Conservation (phyloP, 2,329 filamentous ascomycete genomes). For the Fusarium musae region DNA sequence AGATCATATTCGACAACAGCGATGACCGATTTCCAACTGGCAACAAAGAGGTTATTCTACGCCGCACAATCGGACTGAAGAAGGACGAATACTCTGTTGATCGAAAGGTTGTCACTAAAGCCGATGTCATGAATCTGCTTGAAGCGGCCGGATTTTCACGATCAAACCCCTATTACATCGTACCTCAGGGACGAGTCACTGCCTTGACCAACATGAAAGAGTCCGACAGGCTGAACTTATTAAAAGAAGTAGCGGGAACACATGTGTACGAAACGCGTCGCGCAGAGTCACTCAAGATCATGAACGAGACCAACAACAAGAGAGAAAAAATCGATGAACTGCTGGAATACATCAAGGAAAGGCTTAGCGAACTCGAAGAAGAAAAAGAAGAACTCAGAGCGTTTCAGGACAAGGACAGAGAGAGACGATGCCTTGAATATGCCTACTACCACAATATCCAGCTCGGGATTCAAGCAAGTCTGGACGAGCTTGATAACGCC, state of each 20-base stretch:
- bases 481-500: slow-evolving; percentile 85
- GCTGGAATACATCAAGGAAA: slow-evolving; percentile 90
- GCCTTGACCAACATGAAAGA: slow-evolving; percentile 99
- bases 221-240: slow-evolving; percentile 83
- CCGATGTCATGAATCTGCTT: slow-evolving; percentile 93
- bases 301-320: slow-evolving; percentile 96
- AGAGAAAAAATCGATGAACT: slow-evolving; percentile 93
- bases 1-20: slow-evolving; percentile 98
- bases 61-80: slow-evolving; percentile 94
- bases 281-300: slow-evolving; percentile 93
- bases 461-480: slow-evolving; percentile 76
- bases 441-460: slow-evolving; percentile 94
- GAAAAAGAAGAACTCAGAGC: slow-evolving; percentile 95
- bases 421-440: slow-evolving; percentile 92
- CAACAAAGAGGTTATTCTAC: slow-evolving; percentile 88
- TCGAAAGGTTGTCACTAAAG: slow-evolving; percentile 94
- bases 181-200: slow-evolving; percentile 95
- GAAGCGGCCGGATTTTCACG: slow-evolving; percentile 97
- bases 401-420: slow-evolving; percentile 94
- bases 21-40: slow-evolving; percentile 95
- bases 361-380: slow-evolving; percentile 89
- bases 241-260: slow-evolving; percentile 98
- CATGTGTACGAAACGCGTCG: slow-evolving; percentile 95
- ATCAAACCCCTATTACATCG: slow-evolving; percentile 99
- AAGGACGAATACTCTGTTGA: slow-evolving; percentile 99